phyloP scores from a whole-genome alignment of 2,329 filamentous ascomycete genomes.

The Trichoderma koningiopsis region DNA sequence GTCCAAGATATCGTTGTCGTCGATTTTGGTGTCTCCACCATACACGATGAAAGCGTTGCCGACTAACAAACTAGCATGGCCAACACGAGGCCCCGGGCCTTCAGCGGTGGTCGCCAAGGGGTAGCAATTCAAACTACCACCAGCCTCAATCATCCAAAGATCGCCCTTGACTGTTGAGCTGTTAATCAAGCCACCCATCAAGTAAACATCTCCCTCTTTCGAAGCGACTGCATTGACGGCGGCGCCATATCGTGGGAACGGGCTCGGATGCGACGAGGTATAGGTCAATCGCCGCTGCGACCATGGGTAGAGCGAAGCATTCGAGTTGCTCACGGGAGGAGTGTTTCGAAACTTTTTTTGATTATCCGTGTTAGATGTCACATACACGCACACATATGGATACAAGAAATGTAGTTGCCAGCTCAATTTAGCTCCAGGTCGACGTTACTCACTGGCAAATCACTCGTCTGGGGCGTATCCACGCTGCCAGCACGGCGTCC shows the following conservation, averaged over 20 bases:
- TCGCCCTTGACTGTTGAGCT: slow-evolving; percentile 96
- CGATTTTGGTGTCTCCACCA: slow-evolving; percentile 95
- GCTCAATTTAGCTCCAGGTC: not conserved
- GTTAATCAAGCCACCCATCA: slow-evolving; percentile 96
- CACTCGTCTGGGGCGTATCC: slow-evolving; percentile 47
- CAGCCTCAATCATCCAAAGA: slow-evolving; percentile 95
- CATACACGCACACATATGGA: not conserved
- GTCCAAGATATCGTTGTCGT: slow-evolving; percentile 86
- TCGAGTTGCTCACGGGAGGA: slow-evolving; percentile 57
- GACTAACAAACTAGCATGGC: slow-evolving; percentile 89
- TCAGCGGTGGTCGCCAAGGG: slow-evolving; percentile 90
- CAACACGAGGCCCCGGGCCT: slow-evolving; percentile 91
- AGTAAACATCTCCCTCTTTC: slow-evolving; percentile 95
- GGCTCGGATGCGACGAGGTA: slow-evolving; percentile 76
- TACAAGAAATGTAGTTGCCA: not conserved
- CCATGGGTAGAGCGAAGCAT: slow-evolving; percentile 91
- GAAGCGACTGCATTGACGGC: slow-evolving; percentile 91
- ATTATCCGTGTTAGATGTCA: slow-evolving; percentile 17
- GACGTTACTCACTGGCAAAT: slow-evolving; percentile 46
- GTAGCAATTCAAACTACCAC: slow-evolving; percentile 84
- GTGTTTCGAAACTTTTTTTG: slow-evolving; percentile 26
- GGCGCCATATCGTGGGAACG: slow-evolving; percentile 95
- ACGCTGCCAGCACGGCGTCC: slow-evolving; percentile 55
- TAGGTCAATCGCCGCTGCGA: slow-evolving; percentile 88
- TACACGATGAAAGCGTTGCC: slow-evolving; percentile 99